These are phyloP conservation scores for Stenogyne calaminthoides DNA, from an alignment of 305 asterid species.

Conservation along the genomic window DNA sequence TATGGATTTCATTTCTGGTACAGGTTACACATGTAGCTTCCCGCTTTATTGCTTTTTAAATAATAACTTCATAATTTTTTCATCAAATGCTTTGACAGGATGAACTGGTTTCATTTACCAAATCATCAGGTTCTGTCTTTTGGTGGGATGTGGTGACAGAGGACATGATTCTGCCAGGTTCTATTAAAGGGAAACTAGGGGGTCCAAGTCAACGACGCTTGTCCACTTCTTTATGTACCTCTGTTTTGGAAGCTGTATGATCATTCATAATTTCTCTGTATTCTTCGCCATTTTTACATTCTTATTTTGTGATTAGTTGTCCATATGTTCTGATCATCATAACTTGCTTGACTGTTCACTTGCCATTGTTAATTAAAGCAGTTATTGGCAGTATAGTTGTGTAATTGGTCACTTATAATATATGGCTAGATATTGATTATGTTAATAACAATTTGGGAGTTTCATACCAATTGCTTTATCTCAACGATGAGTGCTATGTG, in stretches of 20 bases:
- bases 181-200: slow-evolving; percentile 83
- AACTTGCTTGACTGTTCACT: slow-evolving; percentile 15
- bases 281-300: slow-evolving; percentile 17
- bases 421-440: neutral
- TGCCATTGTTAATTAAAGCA: slow-evolving; percentile 11
- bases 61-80: slow-evolving; percentile 4
- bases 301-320: slow-evolving; percentile 16
- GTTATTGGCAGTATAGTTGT: slow-evolving; percentile 14
- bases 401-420: slow-evolving; percentile 20
- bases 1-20: slow-evolving; percentile 65
- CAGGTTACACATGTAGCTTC: slow-evolving; percentile 25
- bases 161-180: slow-evolving; percentile 60
- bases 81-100: slow-evolving; percentile 52
- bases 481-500: slow-evolving; percentile 5
- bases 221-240: slow-evolving; percentile 61
- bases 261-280: slow-evolving; percentile 29
- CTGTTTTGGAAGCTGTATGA: slow-evolving; percentile 87
- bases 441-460: slow-evolving; percentile 20
- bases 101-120: slow-evolving; percentile 62
- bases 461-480: neutral
- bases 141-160: slow-evolving; percentile 51
- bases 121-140: slow-evolving; percentile 65
- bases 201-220: slow-evolving; percentile 94
- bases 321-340: slow-evolving; percentile 19
- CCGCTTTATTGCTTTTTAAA: slow-evolving; percentile 1